Conservation (phyloP, 108 stramenopile genomes). For the Stephanodiscus minutulus region DNA sequence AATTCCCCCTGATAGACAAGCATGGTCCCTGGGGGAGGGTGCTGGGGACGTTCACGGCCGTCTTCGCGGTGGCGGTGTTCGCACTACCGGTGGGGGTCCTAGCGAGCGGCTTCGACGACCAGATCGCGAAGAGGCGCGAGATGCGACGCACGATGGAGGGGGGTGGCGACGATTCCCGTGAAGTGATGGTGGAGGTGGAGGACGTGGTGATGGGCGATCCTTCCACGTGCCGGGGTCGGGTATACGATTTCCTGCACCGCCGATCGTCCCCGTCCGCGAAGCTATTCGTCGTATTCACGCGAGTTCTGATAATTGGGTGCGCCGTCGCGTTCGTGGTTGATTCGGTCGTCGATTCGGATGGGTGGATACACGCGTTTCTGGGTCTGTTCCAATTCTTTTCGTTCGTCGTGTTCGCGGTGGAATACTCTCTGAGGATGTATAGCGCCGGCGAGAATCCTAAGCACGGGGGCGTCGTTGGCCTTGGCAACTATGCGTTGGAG, state of each 20-base stretch:
- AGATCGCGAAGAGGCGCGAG: constrained; percentile 61
- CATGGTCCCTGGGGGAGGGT: constrained; percentile 73
- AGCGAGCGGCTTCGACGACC: constrained; percentile 85
- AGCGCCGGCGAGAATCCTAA: constrained; percentile 64
- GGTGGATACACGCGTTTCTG: constrained; percentile 37
- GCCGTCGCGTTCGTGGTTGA: constrained; percentile 76
- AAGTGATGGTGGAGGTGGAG: constrained; percentile 1
- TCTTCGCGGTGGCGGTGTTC: constrained; percentile 89
- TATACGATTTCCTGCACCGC: constrained; percentile 72
- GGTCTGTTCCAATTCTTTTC: constrained; percentile 67
- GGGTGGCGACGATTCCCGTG: constrained; percentile 5
- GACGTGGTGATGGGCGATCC: constrained; percentile 38
- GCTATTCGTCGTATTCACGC: constrained; percentile 57
- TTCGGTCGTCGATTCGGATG: constrained; percentile 39
- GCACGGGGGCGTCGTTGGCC: constrained; percentile 28
- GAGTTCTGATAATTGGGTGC: constrained; percentile 63
- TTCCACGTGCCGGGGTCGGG: constrained; percentile 41
- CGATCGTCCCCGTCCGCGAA: constrained; percentile 33
- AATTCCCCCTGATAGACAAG: constrained; percentile 86
- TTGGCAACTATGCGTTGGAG: constrained; percentile 42
- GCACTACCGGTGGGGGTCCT: constrained; percentile 90
- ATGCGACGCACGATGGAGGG: constrained; percentile 29
- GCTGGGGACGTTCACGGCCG: constrained; percentile 84
- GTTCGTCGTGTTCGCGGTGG: constrained; percentile 68
- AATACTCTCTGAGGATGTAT: constrained; percentile 66